Conservation (phyloP, 2,329 filamentous ascomycete genomes). For the Incumbomyces delicatus region DNA sequence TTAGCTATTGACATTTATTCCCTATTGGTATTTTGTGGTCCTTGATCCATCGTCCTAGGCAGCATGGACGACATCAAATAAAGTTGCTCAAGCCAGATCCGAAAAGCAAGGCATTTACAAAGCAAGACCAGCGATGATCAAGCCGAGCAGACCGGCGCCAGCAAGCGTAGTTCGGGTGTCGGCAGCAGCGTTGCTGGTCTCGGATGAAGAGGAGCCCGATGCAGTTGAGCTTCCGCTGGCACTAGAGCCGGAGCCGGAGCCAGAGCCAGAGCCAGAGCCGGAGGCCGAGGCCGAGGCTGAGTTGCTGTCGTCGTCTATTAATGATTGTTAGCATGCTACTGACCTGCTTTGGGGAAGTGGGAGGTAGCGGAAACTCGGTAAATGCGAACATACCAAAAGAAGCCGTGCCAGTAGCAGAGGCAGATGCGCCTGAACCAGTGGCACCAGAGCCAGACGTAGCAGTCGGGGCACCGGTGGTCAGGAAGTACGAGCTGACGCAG, state of each 20-base stretch:
- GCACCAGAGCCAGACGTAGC: slow-evolving; percentile 19
- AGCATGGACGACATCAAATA: too few relatives aligned
- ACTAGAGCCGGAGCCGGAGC: slow-evolving; percentile 1
- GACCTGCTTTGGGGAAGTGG: too few relatives aligned
- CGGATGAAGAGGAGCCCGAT: slow-evolving; percentile 10
- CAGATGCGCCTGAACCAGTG: slow-evolving; percentile 9
- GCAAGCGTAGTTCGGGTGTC: neutral
- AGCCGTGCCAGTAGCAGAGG: neutral
- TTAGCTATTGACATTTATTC: too few relatives aligned
- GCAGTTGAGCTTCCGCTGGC: slow-evolving; percentile 10
- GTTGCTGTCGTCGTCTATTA: neutral
- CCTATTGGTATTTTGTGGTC: too few relatives aligned
- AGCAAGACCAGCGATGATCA: slow-evolving; percentile 18
- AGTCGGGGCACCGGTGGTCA: slow-evolving; percentile 25
- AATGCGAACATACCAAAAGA: too few relatives aligned
- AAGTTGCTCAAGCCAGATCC: too few relatives aligned
- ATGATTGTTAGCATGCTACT: neutral
- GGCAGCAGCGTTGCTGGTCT: slow-evolving; percentile 11
- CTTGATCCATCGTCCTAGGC: too few relatives aligned
- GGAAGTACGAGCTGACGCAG: slow-evolving; percentile 43
- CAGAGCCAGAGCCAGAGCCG: neutral
- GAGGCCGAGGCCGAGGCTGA: slow-evolving; percentile 19
- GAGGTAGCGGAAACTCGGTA: too few relatives aligned
- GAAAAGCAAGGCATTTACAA: slow-evolving; percentile 8
- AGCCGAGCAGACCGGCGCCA: slow-evolving; percentile 13